These are phyloP conservation scores for Quillaja saponaria DNA, from an alignment of 306 rosid species.

Conservation along the genomic window DNA sequence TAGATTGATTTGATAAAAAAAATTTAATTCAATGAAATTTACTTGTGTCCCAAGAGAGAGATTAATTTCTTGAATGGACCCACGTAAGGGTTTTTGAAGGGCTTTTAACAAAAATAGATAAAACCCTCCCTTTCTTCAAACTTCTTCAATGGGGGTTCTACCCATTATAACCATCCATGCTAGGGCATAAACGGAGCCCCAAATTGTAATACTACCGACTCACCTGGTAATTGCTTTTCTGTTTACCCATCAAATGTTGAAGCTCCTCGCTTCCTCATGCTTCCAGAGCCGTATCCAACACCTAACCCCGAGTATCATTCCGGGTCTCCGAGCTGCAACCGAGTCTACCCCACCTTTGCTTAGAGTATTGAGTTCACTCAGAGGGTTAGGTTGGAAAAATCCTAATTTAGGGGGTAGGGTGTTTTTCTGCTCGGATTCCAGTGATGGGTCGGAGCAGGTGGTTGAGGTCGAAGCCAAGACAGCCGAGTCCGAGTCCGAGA, in stretches of 20 bases:
- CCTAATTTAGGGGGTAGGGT: conserved; percentile 42
- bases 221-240: conserved; percentile 5
- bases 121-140: neutral
- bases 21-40: neutral
- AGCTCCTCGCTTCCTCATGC: conserved; percentile 60
- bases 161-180: conserved; percentile 7
- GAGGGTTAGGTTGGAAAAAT: conserved; percentile 37
- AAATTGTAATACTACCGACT: neutral
- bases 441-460: conserved; percentile 58
- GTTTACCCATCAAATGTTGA: conserved; percentile 57
- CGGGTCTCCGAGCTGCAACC: conserved; percentile 45
- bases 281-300: conserved; percentile 42
- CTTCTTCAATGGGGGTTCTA: conserved; percentile 53
- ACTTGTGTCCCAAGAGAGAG: conserved; percentile 8
- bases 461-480: conserved; percentile 55
- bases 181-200: conserved; percentile 27
- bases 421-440: conserved; percentile 79
- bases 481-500: conserved; percentile 50
- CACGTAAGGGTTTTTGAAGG: conserved; percentile 72
- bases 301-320: conserved; percentile 32
- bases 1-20: too few relatives aligned
- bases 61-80: conserved; percentile 25
- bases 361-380: conserved; percentile 50
- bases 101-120: conserved; percentile 43
- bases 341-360: conserved; percentile 51